Evolutionary conservation across 371 early-diverging fungal genomes (phyloP), one percentile per base, ranked within the genome.

Genomic region (Mortierella sp.): DNA sequence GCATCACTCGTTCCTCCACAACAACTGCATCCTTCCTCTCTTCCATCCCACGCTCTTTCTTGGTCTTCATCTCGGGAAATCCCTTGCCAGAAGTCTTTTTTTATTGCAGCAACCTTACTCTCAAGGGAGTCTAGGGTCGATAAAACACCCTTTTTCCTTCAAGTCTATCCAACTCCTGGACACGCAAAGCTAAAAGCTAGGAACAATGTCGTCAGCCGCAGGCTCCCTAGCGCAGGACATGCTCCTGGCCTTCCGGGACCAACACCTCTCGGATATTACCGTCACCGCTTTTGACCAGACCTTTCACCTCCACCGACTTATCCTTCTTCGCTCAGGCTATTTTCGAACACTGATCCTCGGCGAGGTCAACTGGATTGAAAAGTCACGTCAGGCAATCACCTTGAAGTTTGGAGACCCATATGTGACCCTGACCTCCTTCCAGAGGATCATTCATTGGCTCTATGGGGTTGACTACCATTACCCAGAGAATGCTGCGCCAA

Each of bases 221-320:
- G 72, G 66, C 45, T 77, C 79, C 4, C 46, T 77, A 30, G 79
- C 79, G 18, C 79, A 72, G 25, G 79, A 77, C 43, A 68, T 77
- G 79, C 60, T 77, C 21, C 62, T 77, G 19, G 79, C 79, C 19
- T 62, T 77, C 37, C 73, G 66, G 11, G 73, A 72, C 57, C 72
- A 77, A 55, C 72, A 77, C n/a, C 58, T 77, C n/a, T 64, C 79
- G n/a, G 79, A 77, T 72, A 77, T 77, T 51, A 60, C 66, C 6
- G 73, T 77, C 30, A 62, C 61, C 23, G 73, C 79, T 4, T 77
- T 77, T 59, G 66, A 65, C 12, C 72, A 77, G 60, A 77, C 79
- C n/a, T 77, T 77, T 43, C 63, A 72, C 16, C 66, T 77, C 19
- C 79, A 77, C 25, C 68, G 79, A 5, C 73, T 77, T 26, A 72